Conservation (phyloP, 208 protist genomes). For the Tritrichomonas foetus region DNA sequence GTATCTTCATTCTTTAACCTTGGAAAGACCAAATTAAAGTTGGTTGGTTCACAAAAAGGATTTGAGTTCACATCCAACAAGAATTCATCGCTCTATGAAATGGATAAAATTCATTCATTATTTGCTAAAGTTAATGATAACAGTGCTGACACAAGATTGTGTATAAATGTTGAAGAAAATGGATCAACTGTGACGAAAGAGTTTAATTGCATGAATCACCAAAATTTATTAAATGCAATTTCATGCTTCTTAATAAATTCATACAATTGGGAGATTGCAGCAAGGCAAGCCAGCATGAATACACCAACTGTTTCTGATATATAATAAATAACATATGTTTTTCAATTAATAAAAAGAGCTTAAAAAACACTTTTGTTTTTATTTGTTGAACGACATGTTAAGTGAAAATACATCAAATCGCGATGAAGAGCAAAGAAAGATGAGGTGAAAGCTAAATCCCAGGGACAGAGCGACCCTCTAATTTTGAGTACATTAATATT, state of each 20-base stretch:
- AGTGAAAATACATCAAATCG: too few species aligned
- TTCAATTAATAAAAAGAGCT: too few species aligned
- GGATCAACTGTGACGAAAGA: background rate
- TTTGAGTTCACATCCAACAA: background rate
- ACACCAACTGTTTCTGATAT: too few species aligned
- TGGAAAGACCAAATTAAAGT: background rate
- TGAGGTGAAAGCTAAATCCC: too few species aligned
- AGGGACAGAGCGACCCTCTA: too few species aligned
- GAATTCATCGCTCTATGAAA: background rate
- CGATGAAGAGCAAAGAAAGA: too few species aligned
- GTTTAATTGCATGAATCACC: background rate
- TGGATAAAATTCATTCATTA: background rate
- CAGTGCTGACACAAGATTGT: background rate
- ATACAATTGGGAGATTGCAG: too few species aligned
- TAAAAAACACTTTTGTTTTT: too few species aligned
- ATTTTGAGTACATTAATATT: too few species aligned
- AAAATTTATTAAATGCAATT: constrained; percentile 5
- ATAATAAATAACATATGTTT: too few species aligned
- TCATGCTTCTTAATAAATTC: background rate
- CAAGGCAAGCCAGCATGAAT: too few species aligned
- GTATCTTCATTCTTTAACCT: background rate
- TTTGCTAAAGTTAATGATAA: background rate
- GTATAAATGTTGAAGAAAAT: background rate
- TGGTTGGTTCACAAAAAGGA: background rate
- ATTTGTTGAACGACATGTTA: too few species aligned